Evolutionary conservation across 108 stramenopile species (phyloP).

Genomic region (Skeletonema grethae): DNA sequence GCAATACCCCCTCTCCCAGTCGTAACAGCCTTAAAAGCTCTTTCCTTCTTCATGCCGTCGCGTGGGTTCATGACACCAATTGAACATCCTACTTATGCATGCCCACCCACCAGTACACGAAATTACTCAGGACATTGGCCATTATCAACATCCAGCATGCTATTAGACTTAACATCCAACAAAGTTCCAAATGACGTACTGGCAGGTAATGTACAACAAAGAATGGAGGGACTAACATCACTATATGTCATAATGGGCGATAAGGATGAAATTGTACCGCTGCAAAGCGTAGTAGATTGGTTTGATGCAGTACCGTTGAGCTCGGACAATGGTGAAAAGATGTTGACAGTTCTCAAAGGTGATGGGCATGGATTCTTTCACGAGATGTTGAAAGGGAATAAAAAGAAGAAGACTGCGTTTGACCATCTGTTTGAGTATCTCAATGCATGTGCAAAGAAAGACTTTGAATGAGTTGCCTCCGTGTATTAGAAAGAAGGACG

Average conservation of each 20-base stretch:
- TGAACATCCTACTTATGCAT: constrained; percentile 59
- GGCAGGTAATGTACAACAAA: neutral
- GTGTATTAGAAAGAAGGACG: too few species aligned
- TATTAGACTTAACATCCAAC: constrained; percentile 53
- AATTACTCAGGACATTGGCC: constrained; percentile 66
- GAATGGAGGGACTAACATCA: constrained; percentile 10
- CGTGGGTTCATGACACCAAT: constrained; percentile 46
- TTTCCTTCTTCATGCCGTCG: constrained; percentile 31
- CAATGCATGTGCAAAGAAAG: neutral
- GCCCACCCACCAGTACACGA: constrained; percentile 43
- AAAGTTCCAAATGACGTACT: constrained; percentile 39
- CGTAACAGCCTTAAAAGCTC: constrained; percentile 27
- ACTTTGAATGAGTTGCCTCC: neutral
- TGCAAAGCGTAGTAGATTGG: constrained; percentile 17
- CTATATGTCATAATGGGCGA: constrained; percentile 43
- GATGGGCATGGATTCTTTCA: constrained; percentile 42
- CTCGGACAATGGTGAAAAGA: constrained; percentile 18
- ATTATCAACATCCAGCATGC: constrained; percentile 53
- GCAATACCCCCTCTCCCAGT: constrained; percentile 46
- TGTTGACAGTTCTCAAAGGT: constrained; percentile 10
- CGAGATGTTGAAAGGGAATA: neutral
- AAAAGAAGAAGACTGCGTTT: neutral
- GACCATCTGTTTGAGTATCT: constrained; percentile 10
- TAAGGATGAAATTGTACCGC: constrained; percentile 31
- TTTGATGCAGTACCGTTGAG: constrained; percentile 30